phyloP scores from a whole-genome alignment of 805 yeast genomes.

The Metschnikowia kofuensis region DNA sequence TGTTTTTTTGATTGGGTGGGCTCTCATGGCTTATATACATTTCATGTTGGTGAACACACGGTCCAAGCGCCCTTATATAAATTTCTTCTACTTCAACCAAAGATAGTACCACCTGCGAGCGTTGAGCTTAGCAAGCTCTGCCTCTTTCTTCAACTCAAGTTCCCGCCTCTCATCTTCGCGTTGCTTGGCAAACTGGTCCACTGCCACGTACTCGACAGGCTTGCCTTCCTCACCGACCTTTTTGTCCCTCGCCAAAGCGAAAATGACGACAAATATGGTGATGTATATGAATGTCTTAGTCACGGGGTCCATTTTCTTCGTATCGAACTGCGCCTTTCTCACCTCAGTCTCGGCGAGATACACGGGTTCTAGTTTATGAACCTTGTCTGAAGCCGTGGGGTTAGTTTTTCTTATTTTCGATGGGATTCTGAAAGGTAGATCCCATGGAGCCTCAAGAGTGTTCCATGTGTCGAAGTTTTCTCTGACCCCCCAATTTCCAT shows the following conservation, averaged over 20 bases:
- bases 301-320: constrained; percentile 53
- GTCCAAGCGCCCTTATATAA: no score
- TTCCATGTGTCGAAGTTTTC: constrained; percentile 50
- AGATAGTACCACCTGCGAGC: constrained; percentile 49
- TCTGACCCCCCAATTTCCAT: constrained; percentile 72
- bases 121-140: constrained; percentile 11
- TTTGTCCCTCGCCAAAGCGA: constrained; percentile 58
- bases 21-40: no score
- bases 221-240: constrained; percentile 43
- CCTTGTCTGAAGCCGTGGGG: constrained; percentile 25
- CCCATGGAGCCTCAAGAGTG: constrained; percentile 48
- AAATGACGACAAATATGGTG: constrained; percentile 43
- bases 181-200: constrained; percentile 34
- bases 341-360: constrained; percentile 41
- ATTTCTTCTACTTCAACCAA: constrained; percentile 37
- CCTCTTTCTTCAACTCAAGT: constrained; percentile 15
- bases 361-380: constrained; percentile 36
- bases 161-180: constrained; percentile 17
- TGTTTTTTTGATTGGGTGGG: no score
- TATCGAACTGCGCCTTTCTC: constrained; percentile 46
- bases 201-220: constrained; percentile 38
- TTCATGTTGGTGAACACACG: no score
- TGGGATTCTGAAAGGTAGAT: constrained; percentile 55
- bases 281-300: constrained; percentile 53
- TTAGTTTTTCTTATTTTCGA: constrained; percentile 24